Evolutionary conservation across 2,329 filamentous ascomycete species (phyloP), one percentile per base, ranked within the genome.

Genomic region (Whalleya microplaca): DNA sequence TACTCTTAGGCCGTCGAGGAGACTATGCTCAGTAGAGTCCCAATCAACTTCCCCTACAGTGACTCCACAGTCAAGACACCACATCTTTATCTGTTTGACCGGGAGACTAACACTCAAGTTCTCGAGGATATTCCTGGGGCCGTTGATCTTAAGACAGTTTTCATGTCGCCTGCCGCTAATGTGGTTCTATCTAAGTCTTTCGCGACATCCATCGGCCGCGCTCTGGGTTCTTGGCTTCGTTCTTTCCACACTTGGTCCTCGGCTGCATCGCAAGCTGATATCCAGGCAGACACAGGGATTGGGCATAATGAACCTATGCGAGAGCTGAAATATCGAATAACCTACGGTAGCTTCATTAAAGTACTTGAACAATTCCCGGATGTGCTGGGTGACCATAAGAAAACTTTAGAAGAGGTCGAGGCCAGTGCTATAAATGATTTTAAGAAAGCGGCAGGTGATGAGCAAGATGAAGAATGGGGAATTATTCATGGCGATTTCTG

Each of bases 401-500:
- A 56, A 21, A 56, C 66, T 2, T 64, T 78, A 19, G 62, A 72
- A 45, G 47, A 67, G 14, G 66, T 77, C 1, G 37, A 52, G 51
- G 51, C 23, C 23, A 27, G 23, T 27, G 23, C 9, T 4, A 27
- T 9, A 4, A 27, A 27, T 27, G 23, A 27, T 27, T 27, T 27
- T 27, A 27, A 27, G 23, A 27, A 27, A 27, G 9, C 23, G 23
- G 23, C 23, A 9, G 9, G 23, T 27, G 43, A 29, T 21, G 21
- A 43, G 4, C 41, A 37, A 10, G 21, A 23, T 4, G 44, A 45
- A 1, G 53, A 50, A 1, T 66, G 65, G 62, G 67, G 68, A 1
- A 32, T 69, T 14, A 67, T 78, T 19, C 76, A 78, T 56, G 75
- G 76, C 1, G 75, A 78, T 52, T 75, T 77, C 44, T 78, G 75